Conservation (phyloP, 768 basidiomycete genomes). For the Tephrocybe sp. region DNA sequence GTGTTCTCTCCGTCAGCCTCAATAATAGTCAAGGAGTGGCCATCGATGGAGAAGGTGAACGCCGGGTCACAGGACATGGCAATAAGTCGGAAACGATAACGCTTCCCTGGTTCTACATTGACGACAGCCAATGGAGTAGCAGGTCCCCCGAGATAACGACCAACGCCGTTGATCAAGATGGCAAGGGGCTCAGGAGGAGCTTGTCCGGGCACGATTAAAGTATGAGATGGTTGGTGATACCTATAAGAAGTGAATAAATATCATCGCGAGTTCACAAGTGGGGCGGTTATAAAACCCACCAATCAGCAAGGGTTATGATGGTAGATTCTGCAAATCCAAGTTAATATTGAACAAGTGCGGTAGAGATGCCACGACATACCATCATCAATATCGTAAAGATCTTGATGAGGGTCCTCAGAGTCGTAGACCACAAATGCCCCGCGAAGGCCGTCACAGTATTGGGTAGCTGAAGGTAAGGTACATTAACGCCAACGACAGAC, state of each 20-base stretch:
- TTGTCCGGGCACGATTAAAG: not conserved
- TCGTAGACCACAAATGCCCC: not conserved
- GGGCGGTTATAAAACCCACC: not conserved
- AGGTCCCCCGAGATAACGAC: not conserved
- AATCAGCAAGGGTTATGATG: constrained; percentile 5
- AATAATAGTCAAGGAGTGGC: constrained; percentile 45
- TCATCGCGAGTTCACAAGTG: not conserved
- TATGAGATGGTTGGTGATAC: not conserved
- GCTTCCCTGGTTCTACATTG: constrained; percentile 28
- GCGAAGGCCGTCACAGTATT: not conserved
- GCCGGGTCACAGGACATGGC: constrained; percentile 31
- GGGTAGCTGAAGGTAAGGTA: not conserved
- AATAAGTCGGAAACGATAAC: constrained; percentile 37
- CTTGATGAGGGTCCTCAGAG: not conserved
- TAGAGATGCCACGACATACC: not conserved
- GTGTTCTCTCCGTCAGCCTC: constrained; percentile 48
- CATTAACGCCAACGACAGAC: not conserved
- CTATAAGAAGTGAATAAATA: not conserved
- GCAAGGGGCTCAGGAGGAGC: not conserved
- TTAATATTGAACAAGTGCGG: not conserved
- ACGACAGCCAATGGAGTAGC: constrained; percentile 27
- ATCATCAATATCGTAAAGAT: not conserved
- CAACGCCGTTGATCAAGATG: not conserved
- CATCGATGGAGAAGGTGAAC: constrained; percentile 44
- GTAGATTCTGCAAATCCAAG: not conserved